phyloP scores from a whole-genome alignment of 2,329 filamentous ascomycete genomes.

The Ascochyta fabae region DNA sequence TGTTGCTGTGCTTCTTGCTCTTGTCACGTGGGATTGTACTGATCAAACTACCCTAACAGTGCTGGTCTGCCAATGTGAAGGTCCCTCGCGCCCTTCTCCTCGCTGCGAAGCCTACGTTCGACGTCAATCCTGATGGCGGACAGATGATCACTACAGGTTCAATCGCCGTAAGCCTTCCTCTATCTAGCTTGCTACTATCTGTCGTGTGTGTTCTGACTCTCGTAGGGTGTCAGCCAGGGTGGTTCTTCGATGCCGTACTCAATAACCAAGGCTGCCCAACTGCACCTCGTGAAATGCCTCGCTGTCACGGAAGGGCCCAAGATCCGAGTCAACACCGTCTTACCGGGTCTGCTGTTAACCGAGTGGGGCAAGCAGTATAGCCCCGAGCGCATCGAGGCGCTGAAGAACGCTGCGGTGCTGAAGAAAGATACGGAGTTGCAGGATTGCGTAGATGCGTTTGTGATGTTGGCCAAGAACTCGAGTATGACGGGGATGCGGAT shows the following conservation, averaged over 20 bases:
- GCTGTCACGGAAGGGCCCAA: constrained; percentile 68
- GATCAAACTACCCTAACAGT: constrained; percentile 45
- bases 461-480: constrained; percentile 62
- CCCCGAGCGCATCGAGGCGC: constrained; percentile 61
- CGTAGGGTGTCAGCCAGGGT: constrained; percentile 55
- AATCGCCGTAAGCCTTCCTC: constrained; percentile 57
- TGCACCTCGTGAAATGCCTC: constrained; percentile 72
- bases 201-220: constrained; percentile 1
- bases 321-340: constrained; percentile 68
- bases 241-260: constrained; percentile 73
- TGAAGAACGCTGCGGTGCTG: constrained; percentile 64
- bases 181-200: neutral
- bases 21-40: too few species aligned
- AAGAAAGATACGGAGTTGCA: constrained; percentile 63
- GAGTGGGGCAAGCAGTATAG: constrained; percentile 62
- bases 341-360: constrained; percentile 70
- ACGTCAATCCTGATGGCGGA: constrained; percentile 67
- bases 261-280: constrained; percentile 76
- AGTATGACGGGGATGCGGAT: constrained; percentile 57
- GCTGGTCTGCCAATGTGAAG: constrained; percentile 68
- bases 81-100: constrained; percentile 59
- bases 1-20: neutral
- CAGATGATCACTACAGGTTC: constrained; percentile 69
- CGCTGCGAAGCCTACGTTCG: constrained; percentile 65
- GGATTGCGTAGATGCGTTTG: constrained; percentile 63